Evolutionary conservation across 495 filamentous ascomycete species (phyloP), one percentile per base, ranked within the genome.

Genomic region (Trichoderma reesei): DNA sequence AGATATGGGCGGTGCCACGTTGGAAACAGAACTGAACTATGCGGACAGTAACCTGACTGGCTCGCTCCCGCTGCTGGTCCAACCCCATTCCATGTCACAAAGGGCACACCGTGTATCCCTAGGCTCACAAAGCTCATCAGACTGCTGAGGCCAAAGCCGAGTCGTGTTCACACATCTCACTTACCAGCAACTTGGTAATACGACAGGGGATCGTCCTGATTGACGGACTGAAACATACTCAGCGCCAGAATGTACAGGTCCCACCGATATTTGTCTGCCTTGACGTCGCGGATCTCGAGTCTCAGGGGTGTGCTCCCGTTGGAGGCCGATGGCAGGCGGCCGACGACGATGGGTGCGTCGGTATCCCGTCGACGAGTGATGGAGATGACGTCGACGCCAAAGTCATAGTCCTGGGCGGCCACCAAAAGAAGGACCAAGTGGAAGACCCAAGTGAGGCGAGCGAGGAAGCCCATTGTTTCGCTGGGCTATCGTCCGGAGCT

Each of bases 1-100:
- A 90, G 77, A 72, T 90, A 91, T 16, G 86, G 83, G 48, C 88
- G 76, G 75, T 91, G 87, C 88, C 88, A 91, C 20, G 86, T 81
- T 42, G 82, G 79, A 67, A 90, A 90, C 39, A 90, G 74, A 59
- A 85, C 81, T 9, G 84, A 88, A 11, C 76, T 74, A 72, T 90
- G 88, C 16, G 78, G 75, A 66, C 88, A 91, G 68, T 88, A 90
- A 5, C 87, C 88, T 42, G 74, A 75, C 38, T 72, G 66, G 65
- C 79, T 72, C 46, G 75, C 77, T 6, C 78, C 79, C 5, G 76
- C 68, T 31, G 72, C 74, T 36, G 81, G 72, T 11, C 72, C 59
- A n/a, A 87, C 86, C 41, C 76, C 78, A 63, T 81, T 80, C 80
- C 81, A 90, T 11, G 80, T 73, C 31, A 76, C 68, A 64, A 76